Conservation (phyloP, 306 rosid genomes). For the Mimosa pudica region DNA sequence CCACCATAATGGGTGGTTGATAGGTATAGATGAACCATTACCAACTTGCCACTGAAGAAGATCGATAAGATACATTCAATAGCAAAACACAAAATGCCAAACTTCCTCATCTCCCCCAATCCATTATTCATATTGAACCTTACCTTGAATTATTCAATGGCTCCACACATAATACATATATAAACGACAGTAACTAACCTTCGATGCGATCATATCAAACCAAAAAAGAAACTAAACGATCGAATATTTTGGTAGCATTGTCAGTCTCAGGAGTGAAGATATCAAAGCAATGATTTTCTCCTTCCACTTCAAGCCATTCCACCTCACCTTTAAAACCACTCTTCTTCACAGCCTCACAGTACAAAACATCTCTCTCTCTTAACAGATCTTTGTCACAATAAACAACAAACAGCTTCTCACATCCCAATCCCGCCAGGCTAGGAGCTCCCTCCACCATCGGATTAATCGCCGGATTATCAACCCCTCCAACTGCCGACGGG, state of each 20-base stretch:
- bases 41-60: too few relatives aligned
- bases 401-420: constrained; percentile 38
- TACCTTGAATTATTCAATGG: neutral
- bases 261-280: constrained; percentile 36
- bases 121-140: neutral
- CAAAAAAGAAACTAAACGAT: constrained; percentile 53
- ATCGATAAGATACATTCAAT: too few relatives aligned
- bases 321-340: constrained; percentile 55
- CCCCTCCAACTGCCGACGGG: constrained; percentile 45
- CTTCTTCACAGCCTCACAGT: constrained; percentile 40
- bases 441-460: constrained; percentile 47
- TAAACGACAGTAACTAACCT: neutral
- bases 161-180: neutral
- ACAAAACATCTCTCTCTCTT: constrained; percentile 52
- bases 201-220: constrained; percentile 15
- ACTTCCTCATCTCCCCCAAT: too few relatives aligned
- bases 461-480: constrained; percentile 49
- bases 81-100: too few relatives aligned
- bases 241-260: constrained; percentile 37
- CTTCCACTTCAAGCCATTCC: constrained; percentile 41
- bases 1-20: too few relatives aligned
- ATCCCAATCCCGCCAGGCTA: constrained; percentile 40
- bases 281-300: constrained; percentile 53
- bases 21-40: too few relatives aligned
- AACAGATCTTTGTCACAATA: constrained; percentile 50